These are phyloP conservation scores for Macrophomina phaseolina DNA, from an alignment of 2,329 filamentous ascomycete genomes.

Conservation along the genomic window DNA sequence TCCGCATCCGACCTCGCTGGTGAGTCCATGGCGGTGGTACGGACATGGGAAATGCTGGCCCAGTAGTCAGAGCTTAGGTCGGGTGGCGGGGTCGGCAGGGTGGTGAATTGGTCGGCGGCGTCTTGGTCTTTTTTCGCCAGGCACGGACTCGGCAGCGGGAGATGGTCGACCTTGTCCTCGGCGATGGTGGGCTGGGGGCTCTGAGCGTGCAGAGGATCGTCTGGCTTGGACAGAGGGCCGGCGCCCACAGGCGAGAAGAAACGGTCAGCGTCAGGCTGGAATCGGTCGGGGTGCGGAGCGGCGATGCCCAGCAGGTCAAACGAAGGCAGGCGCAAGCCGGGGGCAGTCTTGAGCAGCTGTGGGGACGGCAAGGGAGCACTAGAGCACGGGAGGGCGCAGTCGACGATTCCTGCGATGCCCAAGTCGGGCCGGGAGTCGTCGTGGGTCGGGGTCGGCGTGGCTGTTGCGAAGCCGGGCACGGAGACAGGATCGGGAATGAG, in stretches of 20 bases:
- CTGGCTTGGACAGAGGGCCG: slow-evolving; percentile 46
- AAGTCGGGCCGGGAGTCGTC: slow-evolving; percentile 22
- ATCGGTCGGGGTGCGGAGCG: slow-evolving; percentile 52
- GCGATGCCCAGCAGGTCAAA: slow-evolving; percentile 60
- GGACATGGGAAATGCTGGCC: slow-evolving; percentile 45
- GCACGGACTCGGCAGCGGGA: slow-evolving; percentile 14
- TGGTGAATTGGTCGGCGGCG: slow-evolving; percentile 39
- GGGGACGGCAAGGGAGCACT: slow-evolving; percentile 14
- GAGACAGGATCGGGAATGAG: slow-evolving; percentile 16
- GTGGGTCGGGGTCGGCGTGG: slow-evolving; percentile 21
- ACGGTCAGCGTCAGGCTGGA: slow-evolving; percentile 34
- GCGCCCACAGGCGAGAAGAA: slow-evolving; percentile 42
- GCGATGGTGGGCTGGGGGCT: slow-evolving; percentile 38
- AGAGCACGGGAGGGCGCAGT: slow-evolving; percentile 16
- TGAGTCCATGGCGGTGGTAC: slow-evolving; percentile 45
- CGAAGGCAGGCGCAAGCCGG: slow-evolving; percentile 57
- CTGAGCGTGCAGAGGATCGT: slow-evolving; percentile 47
- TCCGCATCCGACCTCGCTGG: slow-evolving; percentile 47
- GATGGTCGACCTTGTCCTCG: slow-evolving; percentile 8
- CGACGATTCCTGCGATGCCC: slow-evolving; percentile 8
- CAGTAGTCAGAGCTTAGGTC: slow-evolving; percentile 50
- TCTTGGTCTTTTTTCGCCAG: neutral
- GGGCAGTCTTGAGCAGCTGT: slow-evolving; percentile 9
- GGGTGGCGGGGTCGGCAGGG: slow-evolving; percentile 53
- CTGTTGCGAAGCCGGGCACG: slow-evolving; percentile 21